A percentile compares a stretch with the other conserved stretches of the same genome.
These are phyloP conservation scores for Hemisphaericaspora nanyangensis DNA, from an alignment of 805 yeast genomes.

Conservation along the genomic window DNA sequence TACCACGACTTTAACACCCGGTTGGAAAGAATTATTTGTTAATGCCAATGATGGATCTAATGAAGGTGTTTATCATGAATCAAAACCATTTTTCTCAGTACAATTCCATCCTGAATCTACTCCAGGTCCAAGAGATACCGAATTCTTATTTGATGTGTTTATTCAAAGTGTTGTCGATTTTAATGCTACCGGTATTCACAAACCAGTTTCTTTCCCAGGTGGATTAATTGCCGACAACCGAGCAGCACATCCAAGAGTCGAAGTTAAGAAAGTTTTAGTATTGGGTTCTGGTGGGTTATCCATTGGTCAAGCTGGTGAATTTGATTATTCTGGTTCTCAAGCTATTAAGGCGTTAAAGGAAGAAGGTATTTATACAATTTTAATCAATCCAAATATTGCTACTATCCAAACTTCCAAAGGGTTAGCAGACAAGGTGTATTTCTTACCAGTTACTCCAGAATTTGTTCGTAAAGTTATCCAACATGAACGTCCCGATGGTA, in stretches of 20 bases:
- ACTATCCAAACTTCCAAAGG: slow-evolving; percentile 98
- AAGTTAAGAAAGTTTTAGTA: slow-evolving; percentile 87
- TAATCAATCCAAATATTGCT: slow-evolving; percentile 97
- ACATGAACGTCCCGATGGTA: slow-evolving; percentile 95
- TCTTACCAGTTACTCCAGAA: slow-evolving; percentile 95
- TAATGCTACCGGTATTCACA: slow-evolving; percentile 54
- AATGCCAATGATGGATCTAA: slow-evolving; percentile 96
- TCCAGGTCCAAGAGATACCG: slow-evolving; percentile 99
- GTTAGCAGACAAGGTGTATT: slow-evolving; percentile 95
- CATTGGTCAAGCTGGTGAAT: slow-evolving; percentile 99
- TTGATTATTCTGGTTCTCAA: slow-evolving; percentile 97
- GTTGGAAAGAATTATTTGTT: slow-evolving; percentile 93
- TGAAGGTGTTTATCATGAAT: slow-evolving; percentile 93
- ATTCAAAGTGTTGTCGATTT: slow-evolving; percentile 72
- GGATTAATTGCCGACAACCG: slow-evolving; percentile 72
- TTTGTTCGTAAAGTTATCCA: slow-evolving; percentile 93
- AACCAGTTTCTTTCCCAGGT: slow-evolving; percentile 88
- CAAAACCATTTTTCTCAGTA: slow-evolving; percentile 90
- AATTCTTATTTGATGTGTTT: slow-evolving; percentile 92
- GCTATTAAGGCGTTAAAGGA: slow-evolving; percentile 98
- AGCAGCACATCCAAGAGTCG: slow-evolving; percentile 70
- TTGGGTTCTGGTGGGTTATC: slow-evolving; percentile 98
- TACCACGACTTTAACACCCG: slow-evolving; percentile 61
- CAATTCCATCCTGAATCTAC: slow-evolving; percentile 99
- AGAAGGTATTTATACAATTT: slow-evolving; percentile 93